Evolutionary conservation across 352 stramenopile genomes (phyloP), one percentile per base, ranked within the genome.

Genomic region (Phytopythium montanum): DNA sequence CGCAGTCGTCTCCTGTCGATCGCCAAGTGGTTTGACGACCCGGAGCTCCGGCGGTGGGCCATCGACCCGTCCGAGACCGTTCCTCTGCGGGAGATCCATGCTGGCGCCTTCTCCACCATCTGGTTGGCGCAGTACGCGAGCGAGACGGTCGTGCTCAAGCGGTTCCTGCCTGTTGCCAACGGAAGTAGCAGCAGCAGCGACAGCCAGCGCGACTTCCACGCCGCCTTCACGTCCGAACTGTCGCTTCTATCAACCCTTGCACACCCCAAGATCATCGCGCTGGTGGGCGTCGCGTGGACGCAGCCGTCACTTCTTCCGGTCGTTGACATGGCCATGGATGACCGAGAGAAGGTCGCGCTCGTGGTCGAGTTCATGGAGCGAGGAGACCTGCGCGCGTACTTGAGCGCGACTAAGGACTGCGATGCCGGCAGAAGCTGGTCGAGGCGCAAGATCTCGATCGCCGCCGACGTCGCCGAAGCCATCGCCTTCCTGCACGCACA

Each of bases 261-360:
- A 13, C 86, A 96, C 42, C 78, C 82, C 8, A 90, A 90, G 55
- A 92, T 96, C 23, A 64, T 95, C 18, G 66, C 79, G 21, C 88
- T 96, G 42, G 64, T 93, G n/a, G 88, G 88, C 8, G 80, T 91
- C 4, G 79, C 81, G 23, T 94, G 83, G 82, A 75, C 72, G 0
- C 62, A 59, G 3, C 56, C 62, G 14, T 51, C 55, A 18, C n/a
- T 26, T 5, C 14, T 29, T 9, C 21, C 33, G 2, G 33, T 25
- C 33, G 7, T 56, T 21, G 51, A 46, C 36, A 7, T 46, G 7
- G 9, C 3, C 8, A 21, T 23, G 5, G 36, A 56, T 23, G 31
- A 36, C 31, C 51, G 36, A n/a, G 33, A 34, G 12, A 72, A 94
- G 49, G 42, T 92, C 3, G 75, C 85, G 36, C 76, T 91, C 61